Evolutionary conservation across 805 yeast species (phyloP).

Genomic region (Blastobotrys americana): DNA sequence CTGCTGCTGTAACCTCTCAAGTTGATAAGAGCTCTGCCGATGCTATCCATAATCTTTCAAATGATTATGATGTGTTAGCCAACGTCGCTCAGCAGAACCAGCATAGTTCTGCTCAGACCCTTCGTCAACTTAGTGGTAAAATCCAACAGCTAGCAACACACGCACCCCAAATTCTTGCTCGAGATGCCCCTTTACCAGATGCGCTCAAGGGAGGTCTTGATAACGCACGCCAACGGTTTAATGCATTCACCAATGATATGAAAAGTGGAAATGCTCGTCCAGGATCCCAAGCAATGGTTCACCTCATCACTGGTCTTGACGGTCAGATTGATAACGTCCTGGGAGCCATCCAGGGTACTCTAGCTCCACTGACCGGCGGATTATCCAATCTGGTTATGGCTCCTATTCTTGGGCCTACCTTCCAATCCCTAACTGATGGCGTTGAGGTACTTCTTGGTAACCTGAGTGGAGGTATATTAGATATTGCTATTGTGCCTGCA

Average conservation of each 20-base stretch:
- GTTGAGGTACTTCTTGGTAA: conserved; percentile 21
- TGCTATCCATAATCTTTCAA: not conserved
- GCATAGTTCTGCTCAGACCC: not conserved
- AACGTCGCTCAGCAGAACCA: conserved; percentile 1
- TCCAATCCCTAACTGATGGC: conserved; percentile 21
- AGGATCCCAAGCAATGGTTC: conserved; percentile 14
- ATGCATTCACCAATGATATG: conserved; percentile 1
- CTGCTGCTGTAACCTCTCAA: not conserved
- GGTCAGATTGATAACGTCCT: conserved; percentile 21
- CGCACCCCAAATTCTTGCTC: not conserved
- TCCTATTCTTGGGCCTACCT: conserved; percentile 18
- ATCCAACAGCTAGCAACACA: not conserved
- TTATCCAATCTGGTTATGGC: conserved; percentile 10
- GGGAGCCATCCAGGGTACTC: conserved; percentile 10
- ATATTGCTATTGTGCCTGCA: conserved; percentile 25
- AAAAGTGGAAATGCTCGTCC: conserved; percentile 5
- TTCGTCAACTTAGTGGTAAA: conserved; percentile 1
- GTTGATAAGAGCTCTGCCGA: not conserved
- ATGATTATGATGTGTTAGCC: not conserved
- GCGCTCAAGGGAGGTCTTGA: conserved; percentile 3
- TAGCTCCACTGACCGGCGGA: conserved; percentile 16
- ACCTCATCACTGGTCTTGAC: conserved; percentile 19
- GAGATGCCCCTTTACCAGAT: not conserved
- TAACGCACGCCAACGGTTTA: conserved; percentile 7
- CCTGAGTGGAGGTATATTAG: conserved; percentile 16